These are phyloP conservation scores for Eucalyptus guilfoylei DNA, from an alignment of 345 rosid species.

Conservation along the genomic window DNA sequence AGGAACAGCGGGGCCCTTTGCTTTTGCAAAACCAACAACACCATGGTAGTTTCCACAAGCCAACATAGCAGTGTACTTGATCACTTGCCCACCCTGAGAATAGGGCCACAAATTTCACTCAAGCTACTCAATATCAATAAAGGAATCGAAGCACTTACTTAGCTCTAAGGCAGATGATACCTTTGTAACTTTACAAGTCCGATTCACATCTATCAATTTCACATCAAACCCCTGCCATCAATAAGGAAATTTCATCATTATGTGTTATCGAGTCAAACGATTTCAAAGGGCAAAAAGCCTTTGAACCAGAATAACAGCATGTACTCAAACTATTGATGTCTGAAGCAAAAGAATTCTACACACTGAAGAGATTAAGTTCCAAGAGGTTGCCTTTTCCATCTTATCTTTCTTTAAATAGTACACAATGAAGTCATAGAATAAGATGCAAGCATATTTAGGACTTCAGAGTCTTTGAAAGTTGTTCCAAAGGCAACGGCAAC, in stretches of 20 bases:
- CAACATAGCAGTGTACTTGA: conserved; percentile 69
- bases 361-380: background rate
- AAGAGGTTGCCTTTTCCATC: background rate
- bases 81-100: conserved; percentile 63
- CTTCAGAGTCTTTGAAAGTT: background rate
- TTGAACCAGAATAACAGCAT: background rate
- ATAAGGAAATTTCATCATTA: background rate
- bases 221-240: conserved; percentile 83
- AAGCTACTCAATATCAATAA: background rate
- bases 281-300: background rate
- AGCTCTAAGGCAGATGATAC: conserved; percentile 13
- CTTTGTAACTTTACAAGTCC: conserved; percentile 93
- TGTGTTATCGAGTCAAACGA: background rate
- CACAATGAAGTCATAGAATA: background rate
- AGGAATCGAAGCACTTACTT: background rate
- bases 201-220: conserved; percentile 70
- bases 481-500: background rate
- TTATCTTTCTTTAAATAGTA: background rate
- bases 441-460: background rate
- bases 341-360: background rate
- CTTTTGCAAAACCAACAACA: conserved; percentile 85
- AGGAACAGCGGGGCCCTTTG: conserved; percentile 66
- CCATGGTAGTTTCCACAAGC: conserved; percentile 94
- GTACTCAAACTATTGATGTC: background rate
- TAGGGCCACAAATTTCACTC: background rate